Base-by-base conservation (phyloP, 2,329 filamentous ascomycete genomes). In the Xylariaceae sp. region DNA sequence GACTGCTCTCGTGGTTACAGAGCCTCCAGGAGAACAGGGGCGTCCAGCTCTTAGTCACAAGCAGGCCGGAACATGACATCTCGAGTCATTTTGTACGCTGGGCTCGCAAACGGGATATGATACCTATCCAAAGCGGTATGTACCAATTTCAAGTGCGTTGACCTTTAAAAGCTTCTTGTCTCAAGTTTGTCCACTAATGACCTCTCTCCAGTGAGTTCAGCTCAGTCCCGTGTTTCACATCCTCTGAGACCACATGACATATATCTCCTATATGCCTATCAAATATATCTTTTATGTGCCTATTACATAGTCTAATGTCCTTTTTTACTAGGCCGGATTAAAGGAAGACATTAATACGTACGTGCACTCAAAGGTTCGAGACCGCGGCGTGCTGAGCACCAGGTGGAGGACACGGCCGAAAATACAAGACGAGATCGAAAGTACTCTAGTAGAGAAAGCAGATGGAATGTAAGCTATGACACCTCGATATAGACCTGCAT, bases 401-500 rank as follows among this genome's bases (percentile, higher is more conserved):
- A 57, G 55, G 35, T 64, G 61, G 63, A 22, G 40, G 36, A 11
- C 21, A 1, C 44, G 47, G 5, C 44, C 55, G 20, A 49, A 60
- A 1, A 43, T 57, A 20, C 56, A 54, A 42, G 10, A 40, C 7
- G 16, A 60, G n/a, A 63, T 61, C 20, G 49, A 60, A 34, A 21
- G 7, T 14, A 22, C 39, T 19, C 25, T 65, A 7, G 47, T 50
- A 6, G 4, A 52, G 8, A 59, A 58, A 22, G 54, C 59, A 19
- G 42, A 59, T 35, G 62, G 62, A 47, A 65, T 63, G 62, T 64
- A 54, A 53, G 60, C 42, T 25, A 8, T n/a, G n/a, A 5, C 6
- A 16, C 2, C 10, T 25, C 39, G 33, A 5, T 21, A 8, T 10
- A 5, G 25, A 10, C 21, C 29, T 22, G 17, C 20, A 21, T 29